Evolutionary conservation across 805 yeast species (phyloP), one percentile per base, ranked within the genome.

Genomic region (Diddensiella caesifluorescens): DNA sequence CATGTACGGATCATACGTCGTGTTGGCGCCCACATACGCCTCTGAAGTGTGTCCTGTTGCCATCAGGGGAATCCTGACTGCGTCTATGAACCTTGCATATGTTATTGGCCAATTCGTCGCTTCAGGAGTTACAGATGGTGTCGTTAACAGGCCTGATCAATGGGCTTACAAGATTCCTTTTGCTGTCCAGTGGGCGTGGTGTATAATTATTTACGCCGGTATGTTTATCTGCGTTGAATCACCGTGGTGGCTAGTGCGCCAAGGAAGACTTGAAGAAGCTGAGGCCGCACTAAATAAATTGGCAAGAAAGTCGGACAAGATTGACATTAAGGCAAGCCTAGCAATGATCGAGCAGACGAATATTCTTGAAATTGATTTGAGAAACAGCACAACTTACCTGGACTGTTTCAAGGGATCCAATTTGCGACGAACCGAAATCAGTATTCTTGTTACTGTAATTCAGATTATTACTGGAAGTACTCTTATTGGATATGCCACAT

Each of bases 171-270:
- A 68, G 42, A 63, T 74, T 31, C 81, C 83, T 5, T 75, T 73
- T 54, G 80, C 77, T 3, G 44, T 77, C 6, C 83, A 77, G 60
- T 77, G 82, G 82, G 56, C 67, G 3, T 77, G 80, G 80, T 73
- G 78, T 9, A 53, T 68, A 7, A 76, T 77, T 29, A 54, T 77
- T 19, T 50, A 67, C 21, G 56, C 71, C 4, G 49, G 38, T n/a
- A 32, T 50, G 15, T 46, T 44, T 12, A 72, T 77, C 31, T 82
- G 82, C 9, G 62, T 62, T 7, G 81, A 77, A 44, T 73, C 79
- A 5, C 82, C 82, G 22, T 71, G 75, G 71, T 75, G 75, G 74
- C 57, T 75, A 38, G 38, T 34, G 28, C 5, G 38, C 10, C 13
- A 15, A 9, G 38, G 38, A 5, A 19, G 38, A 34, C 6, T 34